Evolutionary conservation across 208 protist species (phyloP), one percentile per base, ranked within the genome.

Genomic region (Trypanosoma brucei): DNA sequence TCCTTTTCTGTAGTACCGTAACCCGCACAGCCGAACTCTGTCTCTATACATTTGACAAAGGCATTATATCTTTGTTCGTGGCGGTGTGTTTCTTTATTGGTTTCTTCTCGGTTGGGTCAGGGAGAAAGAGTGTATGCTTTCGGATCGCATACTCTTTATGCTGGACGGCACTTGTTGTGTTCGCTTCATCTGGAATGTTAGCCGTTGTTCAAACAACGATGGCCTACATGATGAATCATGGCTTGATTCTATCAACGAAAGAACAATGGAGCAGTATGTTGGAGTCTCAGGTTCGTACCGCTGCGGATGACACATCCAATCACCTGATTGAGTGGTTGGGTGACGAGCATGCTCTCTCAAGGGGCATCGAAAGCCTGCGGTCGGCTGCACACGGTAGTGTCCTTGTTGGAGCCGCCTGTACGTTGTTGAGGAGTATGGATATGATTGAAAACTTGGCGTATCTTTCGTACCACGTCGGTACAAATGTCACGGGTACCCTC

Each of bases 361-460:
- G 35, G 39, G 22, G 6, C 2, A 39, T 86, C 2, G n/a, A 14
- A 22, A 4, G 51, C 0, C 0, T 65, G 22, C 66, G 76, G 22
- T 7, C 54, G 11, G 39, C 59, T 22, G 53, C 79, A 31, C 57
- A 60, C 37, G 59, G 58, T 30, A 72, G 75, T 53, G 39, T 36
- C 22, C 46, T 79, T 38, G 59, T 69, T 51, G 34, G 46, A 40
- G 64, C 48, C 45, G 44, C 67, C 38, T 70, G 64, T 35, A 54
- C 83, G 4, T 31, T 82, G 9, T 55, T 90, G 66, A 71, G 79
- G 42, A 63, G 64, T 54, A 11, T 81, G 3, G 86, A 90, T 63
- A 71, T 78, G 14, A 70, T 88, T 42, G 83, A 93, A 56, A 88
- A 79, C 8, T 71, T 93, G n/a, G 55, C 65, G 38, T 86, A 75